Base-by-base conservation (phyloP, 2,329 filamentous ascomycete genomes). In the Cadophora gregata region DNA sequence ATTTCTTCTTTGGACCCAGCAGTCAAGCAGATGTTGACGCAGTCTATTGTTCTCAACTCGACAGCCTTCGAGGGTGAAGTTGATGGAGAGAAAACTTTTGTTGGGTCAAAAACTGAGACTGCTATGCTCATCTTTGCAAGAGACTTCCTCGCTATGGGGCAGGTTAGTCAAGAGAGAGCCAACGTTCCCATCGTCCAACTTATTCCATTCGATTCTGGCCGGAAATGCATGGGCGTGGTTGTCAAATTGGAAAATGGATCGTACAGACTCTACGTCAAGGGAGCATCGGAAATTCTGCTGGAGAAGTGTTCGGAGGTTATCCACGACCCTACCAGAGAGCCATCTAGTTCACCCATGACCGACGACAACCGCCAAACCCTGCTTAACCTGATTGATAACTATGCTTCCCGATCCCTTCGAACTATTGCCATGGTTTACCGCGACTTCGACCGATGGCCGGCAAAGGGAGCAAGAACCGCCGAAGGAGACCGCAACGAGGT, bases 71-170 rank as follows among this genome's bases (percentile, higher is more conserved):
- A 91, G 74, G 84, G 85, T 6, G 86, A 89, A 51, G 83, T 86
- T 51, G 83, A 88, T 50, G 88, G 88, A 36, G 81, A 83, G 67
- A 72, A 78, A 21, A 80, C 84, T 0, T 93, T 92, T 71, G 84
- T 93, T 69, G 91, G 91, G 33, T 93, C 90, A 5, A 93, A 93
- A 79, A 93, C 91, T 0, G 91, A 93, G 75, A 92, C 90, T 4
- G 90, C 91, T 25, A 81, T 93, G 14, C 82, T 93, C n/a, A 81
- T 83, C 27, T 92, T 93, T 75, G 88, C 89, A 24, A 84, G 85
- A 59, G 86, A 90, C 59, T 82, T 87, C 73, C 80, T 93, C 16
- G 89, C 84, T 50, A 88, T 93, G 81, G 85, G 85, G 6, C 82
- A 84, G 0, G 79, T 92, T 19, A 80, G 80, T 56, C 82, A 88